Base-by-base conservation (phyloP, 441 rosid species). In the Mallotus japonicus region DNA sequence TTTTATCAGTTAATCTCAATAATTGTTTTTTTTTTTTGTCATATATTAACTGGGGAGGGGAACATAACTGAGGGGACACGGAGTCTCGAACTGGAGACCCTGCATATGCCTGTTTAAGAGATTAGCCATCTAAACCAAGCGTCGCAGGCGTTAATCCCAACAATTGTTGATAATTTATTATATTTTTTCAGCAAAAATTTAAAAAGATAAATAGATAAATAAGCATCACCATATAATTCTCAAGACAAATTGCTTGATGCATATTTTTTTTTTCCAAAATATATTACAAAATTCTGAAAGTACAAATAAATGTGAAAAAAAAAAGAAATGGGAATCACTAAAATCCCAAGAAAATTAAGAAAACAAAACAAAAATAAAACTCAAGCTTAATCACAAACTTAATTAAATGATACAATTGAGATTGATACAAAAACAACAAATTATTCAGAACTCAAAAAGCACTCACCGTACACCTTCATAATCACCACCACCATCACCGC, bases 391-490 rank as follows among this genome's bases (percentile, higher is more conserved):
- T 42, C 51, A 16, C 10, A 65, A 56, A 54, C 61, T 24, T 73
- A n/a, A n/a, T 42, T 73, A 32, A 13, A 65, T 56, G 70, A 42
- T 73, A 73, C 70, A 64, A 54, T 65, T 37, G 37, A 3, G 56
- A 65, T 17, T 14, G 4, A 8, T 9, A 58, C 12, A 4, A 56
- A 44, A 51, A 32, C 8, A 8, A 59, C 15, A 34, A 59, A 74
- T 53, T 51, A 72, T 40, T 67, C 17, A 61, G 60, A 50, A 42
- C 6, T 55, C 32, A 56, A 58, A 73, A 74, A 50, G 16, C 77
- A 73, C 76, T 73, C 83, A 68, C 75, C 80, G 70, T 44, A 61
- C n/a, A 4, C 62, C 53, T 42, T 42, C 72, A 72, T 42, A 77
- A 71, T 28, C 40, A 22, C 34, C 56, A 15, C n/a, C n/a, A n/a